These are phyloP conservation scores for Pseudopyricularia javanii DNA, from an alignment of 2,329 filamentous ascomycete species.

Conservation along the genomic window DNA sequence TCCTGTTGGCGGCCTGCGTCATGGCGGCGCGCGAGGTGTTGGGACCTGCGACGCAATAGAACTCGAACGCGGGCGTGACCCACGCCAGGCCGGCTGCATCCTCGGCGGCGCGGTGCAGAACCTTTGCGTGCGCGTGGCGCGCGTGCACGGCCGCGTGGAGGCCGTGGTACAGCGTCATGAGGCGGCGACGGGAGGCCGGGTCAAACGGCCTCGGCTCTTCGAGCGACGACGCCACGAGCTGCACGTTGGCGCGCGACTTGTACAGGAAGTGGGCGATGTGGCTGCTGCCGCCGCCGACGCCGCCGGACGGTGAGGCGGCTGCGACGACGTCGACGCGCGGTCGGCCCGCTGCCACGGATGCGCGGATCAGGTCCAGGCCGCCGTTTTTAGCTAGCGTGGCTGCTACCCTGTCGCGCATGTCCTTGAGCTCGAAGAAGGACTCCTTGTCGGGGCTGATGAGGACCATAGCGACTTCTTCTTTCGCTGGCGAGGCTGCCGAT, in stretches of 20 bases:
- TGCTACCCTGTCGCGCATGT: constrained; percentile 51
- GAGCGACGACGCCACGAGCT: constrained; percentile 85
- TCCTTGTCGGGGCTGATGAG: constrained; percentile 90
- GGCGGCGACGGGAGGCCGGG: constrained; percentile 49
- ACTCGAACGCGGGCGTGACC: constrained; percentile 82
- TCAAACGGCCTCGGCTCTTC: constrained; percentile 38
- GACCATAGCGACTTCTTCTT: constrained; percentile 74
- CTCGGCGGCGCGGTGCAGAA: constrained; percentile 67
- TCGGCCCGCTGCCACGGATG: constrained; percentile 59
- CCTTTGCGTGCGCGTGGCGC: constrained; percentile 73
- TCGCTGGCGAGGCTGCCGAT: neutral
- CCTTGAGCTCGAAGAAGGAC: constrained; percentile 79
- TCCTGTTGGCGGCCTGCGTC: constrained; percentile 74
- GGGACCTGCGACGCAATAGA: constrained; percentile 87
- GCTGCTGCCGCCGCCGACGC: constrained; percentile 62
- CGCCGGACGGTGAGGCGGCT: constrained; percentile 55
- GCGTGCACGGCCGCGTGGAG: constrained; percentile 78
- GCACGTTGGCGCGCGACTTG: constrained; percentile 88
- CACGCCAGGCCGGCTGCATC: constrained; percentile 75
- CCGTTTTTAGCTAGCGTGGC: constrained; percentile 65
- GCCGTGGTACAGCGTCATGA: constrained; percentile 76
- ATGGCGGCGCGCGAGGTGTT: constrained; percentile 52
- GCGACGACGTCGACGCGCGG: constrained; percentile 63
- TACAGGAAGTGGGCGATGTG: constrained; percentile 87
- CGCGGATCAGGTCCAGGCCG: constrained; percentile 61